Evolutionary conservation across 345 rosid genomes (phyloP).

Genomic region (Citropsis articulata): DNA sequence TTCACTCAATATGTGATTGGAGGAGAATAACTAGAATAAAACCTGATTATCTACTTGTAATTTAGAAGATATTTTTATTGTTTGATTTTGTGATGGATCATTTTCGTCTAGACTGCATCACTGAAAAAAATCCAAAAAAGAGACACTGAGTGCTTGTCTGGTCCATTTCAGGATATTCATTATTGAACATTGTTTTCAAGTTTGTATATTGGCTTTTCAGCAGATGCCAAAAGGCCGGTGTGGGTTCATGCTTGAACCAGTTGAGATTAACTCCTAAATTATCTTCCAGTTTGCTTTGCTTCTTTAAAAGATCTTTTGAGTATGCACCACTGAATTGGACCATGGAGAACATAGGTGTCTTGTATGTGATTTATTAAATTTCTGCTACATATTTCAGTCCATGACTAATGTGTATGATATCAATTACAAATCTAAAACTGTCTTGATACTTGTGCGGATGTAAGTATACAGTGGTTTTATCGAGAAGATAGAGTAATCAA

Average conservation of each 20-base stretch:
- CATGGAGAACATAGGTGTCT: neutral
- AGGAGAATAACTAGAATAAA: neutral
- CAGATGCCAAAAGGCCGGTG: neutral
- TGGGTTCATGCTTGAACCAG: neutral
- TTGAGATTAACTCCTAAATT: neutral
- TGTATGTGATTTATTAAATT: neutral
- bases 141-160: neutral
- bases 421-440: neutral
- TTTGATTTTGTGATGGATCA: neutral
- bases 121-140: neutral
- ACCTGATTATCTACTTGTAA: neutral
- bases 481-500: neutral
- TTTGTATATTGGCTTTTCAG: neutral
- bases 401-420: neutral
- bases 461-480: neutral
- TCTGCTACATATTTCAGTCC: neutral
- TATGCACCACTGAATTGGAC: neutral
- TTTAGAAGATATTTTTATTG: neutral
- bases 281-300: slow-evolving; percentile 1
- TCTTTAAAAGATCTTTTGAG: neutral
- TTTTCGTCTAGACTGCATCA: slow-evolving; percentile 4
- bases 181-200: neutral
- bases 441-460: neutral
- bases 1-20: neutral
- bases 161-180: neutral